phyloP scores from a whole-genome alignment of 75 land plant species.

The Pinus taeda region DNA sequence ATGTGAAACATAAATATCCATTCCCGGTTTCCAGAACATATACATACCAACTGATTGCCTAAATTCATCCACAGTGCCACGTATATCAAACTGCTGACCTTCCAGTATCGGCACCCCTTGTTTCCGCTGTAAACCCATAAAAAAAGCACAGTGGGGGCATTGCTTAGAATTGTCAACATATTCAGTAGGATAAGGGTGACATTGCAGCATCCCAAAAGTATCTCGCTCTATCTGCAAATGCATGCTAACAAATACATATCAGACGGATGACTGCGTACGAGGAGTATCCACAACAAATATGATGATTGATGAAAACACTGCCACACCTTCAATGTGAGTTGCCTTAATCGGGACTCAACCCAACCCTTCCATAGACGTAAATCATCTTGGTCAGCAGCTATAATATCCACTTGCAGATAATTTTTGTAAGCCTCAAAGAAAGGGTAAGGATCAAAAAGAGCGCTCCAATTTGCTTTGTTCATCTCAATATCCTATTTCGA shows the following conservation, averaged over 20 bases:
- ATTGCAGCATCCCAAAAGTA: constrained; percentile 84
- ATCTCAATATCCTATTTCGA: constrained; percentile 62
- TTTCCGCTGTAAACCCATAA: constrained; percentile 92
- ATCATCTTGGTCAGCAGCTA: constrained; percentile 84
- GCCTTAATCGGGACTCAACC: constrained; percentile 95
- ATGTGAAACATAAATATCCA: constrained; percentile 94
- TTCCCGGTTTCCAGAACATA: constrained; percentile 85
- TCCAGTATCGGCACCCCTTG: constrained; percentile 61
- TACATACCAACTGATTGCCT: constrained; percentile 62
- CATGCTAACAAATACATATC: not conserved
- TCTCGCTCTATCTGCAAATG: constrained; percentile 80
- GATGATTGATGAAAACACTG: not conserved
- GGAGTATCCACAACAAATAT: not conserved
- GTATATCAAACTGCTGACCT: constrained; percentile 90
- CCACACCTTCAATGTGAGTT: constrained; percentile 80
- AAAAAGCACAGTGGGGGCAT: constrained; percentile 76
- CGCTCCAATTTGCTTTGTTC: constrained; percentile 53
- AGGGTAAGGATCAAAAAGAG: constrained; percentile 65
- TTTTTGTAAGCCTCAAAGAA: constrained; percentile 87
- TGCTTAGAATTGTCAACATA: constrained; percentile 65
- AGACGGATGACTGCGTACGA: not conserved
- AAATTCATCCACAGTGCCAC: constrained; percentile 88
- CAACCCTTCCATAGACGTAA: constrained; percentile 90
- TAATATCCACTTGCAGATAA: constrained; percentile 85
- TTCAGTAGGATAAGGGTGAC: constrained; percentile 92